phyloP scores from a whole-genome alignment of 2,329 filamentous ascomycete species.

The Xylariaceae sp. region DNA sequence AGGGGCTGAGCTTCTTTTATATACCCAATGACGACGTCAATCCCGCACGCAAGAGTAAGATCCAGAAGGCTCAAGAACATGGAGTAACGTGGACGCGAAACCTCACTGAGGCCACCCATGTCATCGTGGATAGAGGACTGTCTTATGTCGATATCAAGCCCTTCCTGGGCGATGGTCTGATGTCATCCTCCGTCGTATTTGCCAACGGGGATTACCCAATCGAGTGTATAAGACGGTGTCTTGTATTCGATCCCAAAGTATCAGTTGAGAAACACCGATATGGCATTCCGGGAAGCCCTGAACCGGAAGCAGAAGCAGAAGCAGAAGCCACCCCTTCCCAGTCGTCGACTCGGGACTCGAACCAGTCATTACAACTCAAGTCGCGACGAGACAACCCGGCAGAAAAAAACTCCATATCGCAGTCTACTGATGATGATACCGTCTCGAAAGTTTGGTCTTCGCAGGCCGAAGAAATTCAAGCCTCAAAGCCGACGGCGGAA shows the following conservation, averaged over 20 bases:
- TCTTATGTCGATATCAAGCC: slow-evolving; percentile 57
- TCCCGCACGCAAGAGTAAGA: slow-evolving; percentile 60
- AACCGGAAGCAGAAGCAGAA: slow-evolving; percentile 17
- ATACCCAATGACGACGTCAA: slow-evolving; percentile 74
- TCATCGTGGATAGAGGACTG: slow-evolving; percentile 69
- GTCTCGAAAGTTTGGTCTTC: slow-evolving; percentile 13
- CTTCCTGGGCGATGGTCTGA: slow-evolving; percentile 40
- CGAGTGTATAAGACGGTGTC: slow-evolving; percentile 58
- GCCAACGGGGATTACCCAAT: slow-evolving; percentile 64
- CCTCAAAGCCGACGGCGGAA: background rate
- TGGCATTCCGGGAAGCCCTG: slow-evolving; percentile 46
- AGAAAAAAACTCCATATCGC: background rate
- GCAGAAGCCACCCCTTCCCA: slow-evolving; percentile 3
- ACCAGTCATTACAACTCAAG: slow-evolving; percentile 19
- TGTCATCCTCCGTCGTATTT: slow-evolving; percentile 42
- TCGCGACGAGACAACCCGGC: slow-evolving; percentile 1
- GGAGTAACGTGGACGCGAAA: slow-evolving; percentile 66
- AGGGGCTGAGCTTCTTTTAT: slow-evolving; percentile 62
- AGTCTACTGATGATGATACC: slow-evolving; percentile 9
- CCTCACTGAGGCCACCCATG: slow-evolving; percentile 61
- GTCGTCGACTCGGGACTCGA: slow-evolving; percentile 11
- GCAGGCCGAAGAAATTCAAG: slow-evolving; percentile 4
- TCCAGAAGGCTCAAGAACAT: slow-evolving; percentile 66
- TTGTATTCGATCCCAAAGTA: slow-evolving; percentile 54
- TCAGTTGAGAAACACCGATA: slow-evolving; percentile 54